Base-by-base conservation (phyloP, 2,329 filamentous ascomycete species). In the Pezicula rhizophila region DNA sequence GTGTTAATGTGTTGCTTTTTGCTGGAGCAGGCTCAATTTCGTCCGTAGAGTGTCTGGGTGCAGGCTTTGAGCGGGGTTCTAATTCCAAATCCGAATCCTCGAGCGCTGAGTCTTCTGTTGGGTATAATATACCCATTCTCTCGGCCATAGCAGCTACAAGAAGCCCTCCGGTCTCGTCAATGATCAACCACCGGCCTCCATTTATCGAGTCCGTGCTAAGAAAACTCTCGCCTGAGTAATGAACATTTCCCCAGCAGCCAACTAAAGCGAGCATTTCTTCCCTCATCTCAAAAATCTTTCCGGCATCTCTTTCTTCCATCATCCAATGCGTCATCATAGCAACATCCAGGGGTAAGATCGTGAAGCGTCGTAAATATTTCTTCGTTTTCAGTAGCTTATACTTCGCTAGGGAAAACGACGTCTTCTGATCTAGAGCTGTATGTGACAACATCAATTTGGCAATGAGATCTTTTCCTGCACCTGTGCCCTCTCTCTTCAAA, bases 361-460 rank as follows among this genome's bases (percentile, higher is more conserved):
- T 89, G 62, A 99, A 97, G 11, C 90, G 78, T 60, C 87, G 84
- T 55, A 97, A 78, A 65, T 95, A 97, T 69, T 99, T 99, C 65
- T 85, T 91, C 55, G 88, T 86, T 72, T 99, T 99, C 41, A 95
- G 77, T 15, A 97, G 73, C 62, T 93, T 96, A 69, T 99, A 99
- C 68, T 99, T 99, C 39, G 92, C 91, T 50, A 96, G 74, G 2
- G 90, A 95, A 63, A 95, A 99, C 0, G 83, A 78, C 0, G 93
- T 97, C 75, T 99, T 99, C 70, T 97, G 87, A 57, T 95, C 90
- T 39, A 99, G 77, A 1, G 85, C 87, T 15, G 87, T 84, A 67
- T 99, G 93, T 39, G 90, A 93, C 26, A 90, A 78, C 68, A 99
- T 79, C 23, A 99, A 82, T 69, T 91, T 95, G n/a, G 88, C 85